Percentiles rank a stretch among this genome's conserved stretches.
Conservation (phyloP, 1,139 yeast genomes). For the Groenewaldozyma sp. region DNA sequence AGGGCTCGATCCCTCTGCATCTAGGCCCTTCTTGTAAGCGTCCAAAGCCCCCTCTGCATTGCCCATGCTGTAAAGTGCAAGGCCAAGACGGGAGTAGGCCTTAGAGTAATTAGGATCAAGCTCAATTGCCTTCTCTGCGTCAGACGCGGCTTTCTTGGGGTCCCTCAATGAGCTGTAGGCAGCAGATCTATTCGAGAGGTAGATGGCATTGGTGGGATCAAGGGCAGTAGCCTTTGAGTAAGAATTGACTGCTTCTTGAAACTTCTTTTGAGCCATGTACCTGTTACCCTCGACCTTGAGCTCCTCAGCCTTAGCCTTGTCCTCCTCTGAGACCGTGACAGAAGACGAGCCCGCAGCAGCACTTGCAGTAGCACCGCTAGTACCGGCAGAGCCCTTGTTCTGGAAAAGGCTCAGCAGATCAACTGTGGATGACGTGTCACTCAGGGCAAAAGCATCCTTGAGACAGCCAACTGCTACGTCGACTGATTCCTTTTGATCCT, state of each 20-base stretch:
- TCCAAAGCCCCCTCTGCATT: slow-evolving; percentile 83
- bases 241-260: slow-evolving; percentile 56
- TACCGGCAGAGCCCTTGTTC: slow-evolving; percentile 5
- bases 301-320: slow-evolving; percentile 66
- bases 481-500: slow-evolving; percentile 82
- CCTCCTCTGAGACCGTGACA: slow-evolving; percentile 21
- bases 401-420: slow-evolving; percentile 1
- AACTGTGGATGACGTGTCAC: slow-evolving; percentile 29
- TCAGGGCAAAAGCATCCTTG: slow-evolving; percentile 75
- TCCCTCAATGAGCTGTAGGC: slow-evolving; percentile 76
- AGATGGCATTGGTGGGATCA: slow-evolving; percentile 68
- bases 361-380: not conserved
- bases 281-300: slow-evolving; percentile 83
- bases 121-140: slow-evolving; percentile 73
- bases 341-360: slow-evolving; percentile 7
- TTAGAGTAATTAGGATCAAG: slow-evolving; percentile 75
- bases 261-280: slow-evolving; percentile 77
- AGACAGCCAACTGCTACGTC: slow-evolving; percentile 93
- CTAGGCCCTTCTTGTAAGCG: slow-evolving; percentile 82
- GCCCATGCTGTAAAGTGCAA: slow-evolving; percentile 85
- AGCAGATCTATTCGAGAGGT: slow-evolving; percentile 92
- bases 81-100: slow-evolving; percentile 91
- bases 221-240: slow-evolving; percentile 77
- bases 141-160: slow-evolving; percentile 70
- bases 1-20: slow-evolving; percentile 75